Base-by-base conservation (phyloP, 23 red algal genomes). In the Gracilariopsis chorda region DNA sequence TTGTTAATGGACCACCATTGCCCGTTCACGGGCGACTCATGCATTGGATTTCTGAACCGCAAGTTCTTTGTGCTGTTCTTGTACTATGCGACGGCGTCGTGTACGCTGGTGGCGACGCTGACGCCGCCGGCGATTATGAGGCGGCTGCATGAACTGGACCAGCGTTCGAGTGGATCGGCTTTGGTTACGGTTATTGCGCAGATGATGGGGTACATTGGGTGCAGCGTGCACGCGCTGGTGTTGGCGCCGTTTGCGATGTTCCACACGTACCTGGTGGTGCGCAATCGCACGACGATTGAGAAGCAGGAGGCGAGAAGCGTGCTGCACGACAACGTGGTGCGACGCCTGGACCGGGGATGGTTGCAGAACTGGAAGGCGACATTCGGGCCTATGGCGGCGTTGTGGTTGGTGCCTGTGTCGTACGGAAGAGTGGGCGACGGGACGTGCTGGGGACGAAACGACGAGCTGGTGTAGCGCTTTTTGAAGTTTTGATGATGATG, bases 11-110 rank as follows among this genome's bases (percentile, higher is more conserved):
- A 94, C 67, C 92, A 94, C 80, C 92, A 94, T 67, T 94, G 92
- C 45, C 80, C 80, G 34, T 94, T 87, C 75, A 88, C 73, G 28
- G 77, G 86, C 60, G 53, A 80, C 75, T 47, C 36, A 1, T 94
- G 92, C 70, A 73, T 96, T 65, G 94, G 94, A 14, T 93, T 96
- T 35, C 86, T 88, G 51, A 96, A 96, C 76, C 94, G 90, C 62
- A 96, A 96, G 70, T 96, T 93, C 74, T 96, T 96, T 63, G 36
- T 93, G 36, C 88, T 91, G 28, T 96, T 96, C 37, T 65, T 96
- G 21, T 82, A 83, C 51, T 96, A 92, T 61, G 94, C 88, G 12
- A 78, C 84, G 30, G 17, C 92, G 35, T 80, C 81, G 13, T 82
- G 84, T 45, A 35, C 76, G 10, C 45, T 87, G 56, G 83, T 88